A percentile compares a stretch with the other conserved stretches of the same genome.
These are phyloP conservation scores for Straminergon stramineum DNA, from an alignment of 225 moss, liverwort and hornwort species.

Conservation along the genomic window DNA sequence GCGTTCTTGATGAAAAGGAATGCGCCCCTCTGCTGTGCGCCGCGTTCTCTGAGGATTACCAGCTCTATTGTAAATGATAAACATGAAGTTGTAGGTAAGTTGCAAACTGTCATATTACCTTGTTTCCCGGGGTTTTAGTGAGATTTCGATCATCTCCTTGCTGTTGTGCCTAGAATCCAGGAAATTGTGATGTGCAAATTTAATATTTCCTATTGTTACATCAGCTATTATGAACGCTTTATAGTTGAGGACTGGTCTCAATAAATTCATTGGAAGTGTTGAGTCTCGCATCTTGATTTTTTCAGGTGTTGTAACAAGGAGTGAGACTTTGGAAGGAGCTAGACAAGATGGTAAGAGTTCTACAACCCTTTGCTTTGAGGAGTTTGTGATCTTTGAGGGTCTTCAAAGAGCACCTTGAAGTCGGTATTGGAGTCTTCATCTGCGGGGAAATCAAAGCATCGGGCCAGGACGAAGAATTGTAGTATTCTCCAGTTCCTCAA, in stretches of 20 bases:
- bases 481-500: neutral
- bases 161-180: neutral
- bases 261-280: neutral
- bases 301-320: constrained; percentile 29
- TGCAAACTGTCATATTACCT: neutral
- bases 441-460: neutral
- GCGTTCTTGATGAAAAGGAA: constrained; percentile 22
- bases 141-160: neutral
- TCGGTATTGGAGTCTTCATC: neutral
- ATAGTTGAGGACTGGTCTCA: neutral
- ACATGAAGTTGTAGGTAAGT: constrained; percentile 22
- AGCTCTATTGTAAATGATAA: constrained; percentile 19
- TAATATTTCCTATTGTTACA: neutral
- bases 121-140: neutral
- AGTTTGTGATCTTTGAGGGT: neutral
- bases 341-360: constrained; percentile 11
- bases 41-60: constrained; percentile 16
- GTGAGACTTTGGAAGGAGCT: constrained; percentile 16
- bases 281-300: neutral
- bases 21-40: neutral
- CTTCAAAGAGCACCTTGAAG: neutral
- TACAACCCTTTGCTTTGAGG: neutral
- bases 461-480: neutral
- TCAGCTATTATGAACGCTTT: neutral
- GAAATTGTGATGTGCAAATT: neutral